Base-by-base conservation (phyloP, 2,329 filamentous ascomycete species). In the Polytolypa hystricis region DNA sequence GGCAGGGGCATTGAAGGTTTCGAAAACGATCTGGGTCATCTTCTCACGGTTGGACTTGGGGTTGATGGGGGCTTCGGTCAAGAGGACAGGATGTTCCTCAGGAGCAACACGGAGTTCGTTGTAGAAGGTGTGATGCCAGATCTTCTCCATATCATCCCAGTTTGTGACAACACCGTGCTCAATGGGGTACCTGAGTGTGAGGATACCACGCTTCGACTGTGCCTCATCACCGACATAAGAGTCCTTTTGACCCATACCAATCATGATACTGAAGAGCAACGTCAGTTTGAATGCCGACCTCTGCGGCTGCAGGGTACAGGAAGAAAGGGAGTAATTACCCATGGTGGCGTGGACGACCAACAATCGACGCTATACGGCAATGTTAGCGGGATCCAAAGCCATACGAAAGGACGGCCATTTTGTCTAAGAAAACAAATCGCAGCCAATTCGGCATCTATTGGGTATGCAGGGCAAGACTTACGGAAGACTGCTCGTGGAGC, bases 91-190 rank as follows among this genome's bases (percentile, higher is more conserved):
- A 80, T 98, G 91, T 82, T 98, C 91, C 79, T 98, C 91, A 58
- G 91, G 91, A 58, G 91, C 91, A 51, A 98, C 91, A 89, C 91
- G 89, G 64, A 98, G 79, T 78, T 98, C 91, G 74, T 98, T 98
- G 84, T 96, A 98, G 79, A 98, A 98, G 65, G 91, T 96, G 84
- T 98, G 91, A 71, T 98, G 91, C 91, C 91, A 98, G 60, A 98
- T 96, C 82, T 96, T 96, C 78, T 96, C 91, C 91, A 96, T 96
- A 70, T 96, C 91, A 69, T 98, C 91, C 91, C 91, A 98, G 84
- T 96, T 96, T 74, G 91, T 98, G 65, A 98, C 91, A 60, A 98
- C 91, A 91, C 91, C 91, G 81, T 98, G 91, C 79, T 98, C 91
- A 67, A 98, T 98, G 65, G 91, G 91, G 74, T 98, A 98, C 76